Conservation (phyloP, 1,284 basidiomycete species). For the Hemileia vastatrix region DNA sequence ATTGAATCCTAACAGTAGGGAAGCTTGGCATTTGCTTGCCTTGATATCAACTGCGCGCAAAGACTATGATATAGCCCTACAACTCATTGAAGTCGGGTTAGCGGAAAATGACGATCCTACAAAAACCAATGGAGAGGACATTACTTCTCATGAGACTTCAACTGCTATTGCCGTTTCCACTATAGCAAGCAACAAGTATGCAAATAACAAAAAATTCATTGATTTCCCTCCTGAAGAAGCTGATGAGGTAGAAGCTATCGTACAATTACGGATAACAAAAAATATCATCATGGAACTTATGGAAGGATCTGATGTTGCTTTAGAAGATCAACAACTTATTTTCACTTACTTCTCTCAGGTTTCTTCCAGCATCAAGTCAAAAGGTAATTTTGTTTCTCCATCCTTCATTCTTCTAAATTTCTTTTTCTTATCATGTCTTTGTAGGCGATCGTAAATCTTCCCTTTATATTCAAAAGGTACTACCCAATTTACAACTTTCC, state of each 20-base stretch:
- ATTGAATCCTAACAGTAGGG: conserved; percentile 59
- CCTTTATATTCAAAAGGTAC: no score
- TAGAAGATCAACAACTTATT: conserved; percentile 69
- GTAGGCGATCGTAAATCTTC: no score
- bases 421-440: no score
- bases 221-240: conserved; percentile 52
- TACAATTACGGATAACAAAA: conserved; percentile 80
- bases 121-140: conserved; percentile 38
- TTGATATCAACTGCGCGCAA: conserved; percentile 68
- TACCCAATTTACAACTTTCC: no score
- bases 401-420: no score
- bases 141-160: background rate
- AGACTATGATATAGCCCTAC: conserved; percentile 68
- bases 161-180: conserved; percentile 39
- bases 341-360: conserved; percentile 63
- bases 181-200: no score
- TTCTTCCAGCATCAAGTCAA: conserved; percentile 23
- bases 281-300: conserved; percentile 71
- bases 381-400: no score
- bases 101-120: conserved; percentile 50
- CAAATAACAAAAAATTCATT: no score
- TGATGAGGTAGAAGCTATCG: conserved; percentile 64
- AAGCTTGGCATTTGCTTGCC: conserved; percentile 85
- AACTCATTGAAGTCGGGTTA: conserved; percentile 64
- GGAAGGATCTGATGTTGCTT: conserved; percentile 75